Percentiles rank a stretch among this genome's conserved stretches.
phyloP scores from a whole-genome alignment of 495 filamentous ascomycete genomes.

The Hypoxylon intermedium region DNA sequence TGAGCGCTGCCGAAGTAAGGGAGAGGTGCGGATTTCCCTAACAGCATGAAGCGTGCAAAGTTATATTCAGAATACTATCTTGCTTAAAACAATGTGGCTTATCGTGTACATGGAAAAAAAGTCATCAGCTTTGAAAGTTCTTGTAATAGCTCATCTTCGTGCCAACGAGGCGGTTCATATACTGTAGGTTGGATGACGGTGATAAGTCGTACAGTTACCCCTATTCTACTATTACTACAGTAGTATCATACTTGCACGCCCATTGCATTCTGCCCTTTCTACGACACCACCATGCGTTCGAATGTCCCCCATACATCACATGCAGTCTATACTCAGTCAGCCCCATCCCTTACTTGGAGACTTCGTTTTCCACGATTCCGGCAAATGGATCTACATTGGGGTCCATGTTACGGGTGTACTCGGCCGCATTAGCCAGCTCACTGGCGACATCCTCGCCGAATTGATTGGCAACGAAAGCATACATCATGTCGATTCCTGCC shows the following conservation, averaged over 20 bases:
- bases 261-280: too few species aligned
- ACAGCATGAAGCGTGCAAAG: too few species aligned
- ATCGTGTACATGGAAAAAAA: too few species aligned
- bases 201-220: not conserved
- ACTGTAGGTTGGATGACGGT: not conserved
- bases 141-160: too few species aligned
- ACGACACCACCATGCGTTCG: not conserved
- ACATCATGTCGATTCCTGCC: constrained; percentile 71
- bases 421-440: constrained; percentile 36
- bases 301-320: not conserved
- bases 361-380: not conserved
- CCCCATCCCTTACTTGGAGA: not conserved
- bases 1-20: too few species aligned
- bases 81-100: too few species aligned
- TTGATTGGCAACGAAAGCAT: constrained; percentile 57
- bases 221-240: not conserved
- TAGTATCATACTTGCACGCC: not conserved
- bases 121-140: too few species aligned
- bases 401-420: constrained; percentile 48
- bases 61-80: too few species aligned
- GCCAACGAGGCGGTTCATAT: too few species aligned
- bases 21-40: too few species aligned
- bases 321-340: too few species aligned
- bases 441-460: constrained; percentile 49
- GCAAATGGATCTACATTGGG: constrained; percentile 48